These are phyloP conservation scores for Amphichorda felina DNA, from an alignment of 2,329 filamentous ascomycete genomes.

Conservation along the genomic window DNA sequence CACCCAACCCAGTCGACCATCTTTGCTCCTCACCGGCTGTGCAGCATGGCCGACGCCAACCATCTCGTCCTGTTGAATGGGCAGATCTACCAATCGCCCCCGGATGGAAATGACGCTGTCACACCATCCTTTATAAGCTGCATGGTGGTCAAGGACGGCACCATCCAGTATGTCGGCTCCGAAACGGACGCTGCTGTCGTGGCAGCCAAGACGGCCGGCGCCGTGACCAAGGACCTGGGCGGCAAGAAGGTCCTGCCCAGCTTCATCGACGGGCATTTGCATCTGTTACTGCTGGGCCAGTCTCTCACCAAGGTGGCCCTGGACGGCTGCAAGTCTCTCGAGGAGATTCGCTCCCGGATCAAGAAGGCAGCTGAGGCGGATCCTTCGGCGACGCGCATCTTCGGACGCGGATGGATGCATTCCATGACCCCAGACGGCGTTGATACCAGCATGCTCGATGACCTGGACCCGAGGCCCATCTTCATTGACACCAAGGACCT, in stretches of 20 bases:
- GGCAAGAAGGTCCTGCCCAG: conserved; percentile 34
- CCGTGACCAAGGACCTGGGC: conserved; percentile 12
- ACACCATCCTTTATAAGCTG: conserved; percentile 16
- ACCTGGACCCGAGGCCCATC: conserved; percentile 40
- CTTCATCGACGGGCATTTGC: conserved; percentile 47
- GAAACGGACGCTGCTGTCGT: conserved; percentile 10
- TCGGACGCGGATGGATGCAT: conserved; percentile 45
- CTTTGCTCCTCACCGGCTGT: no score
- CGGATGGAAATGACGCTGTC: conserved; percentile 10
- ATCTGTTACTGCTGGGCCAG: conserved; percentile 41
- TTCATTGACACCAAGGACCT: conserved; percentile 45
- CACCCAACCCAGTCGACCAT: no score
- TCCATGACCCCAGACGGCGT: conserved; percentile 33
- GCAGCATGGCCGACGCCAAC: conserved; percentile 2
- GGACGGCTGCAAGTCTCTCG: conserved; percentile 31
- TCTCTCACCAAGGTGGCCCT: conserved; percentile 38
- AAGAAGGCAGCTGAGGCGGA: conserved; percentile 31
- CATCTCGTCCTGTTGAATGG: conserved; percentile 14
- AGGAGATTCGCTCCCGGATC: conserved; percentile 36
- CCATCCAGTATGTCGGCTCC: conserved; percentile 20
- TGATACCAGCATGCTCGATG: conserved; percentile 31
- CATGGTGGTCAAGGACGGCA: conserved; percentile 20
- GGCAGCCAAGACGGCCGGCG: conserved; percentile 12
- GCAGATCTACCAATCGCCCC: conserved; percentile 12
- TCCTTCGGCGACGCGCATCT: conserved; percentile 33